phyloP scores from a whole-genome alignment of 1,284 basidiomycete species.

The Gymnopus androsaceus region DNA sequence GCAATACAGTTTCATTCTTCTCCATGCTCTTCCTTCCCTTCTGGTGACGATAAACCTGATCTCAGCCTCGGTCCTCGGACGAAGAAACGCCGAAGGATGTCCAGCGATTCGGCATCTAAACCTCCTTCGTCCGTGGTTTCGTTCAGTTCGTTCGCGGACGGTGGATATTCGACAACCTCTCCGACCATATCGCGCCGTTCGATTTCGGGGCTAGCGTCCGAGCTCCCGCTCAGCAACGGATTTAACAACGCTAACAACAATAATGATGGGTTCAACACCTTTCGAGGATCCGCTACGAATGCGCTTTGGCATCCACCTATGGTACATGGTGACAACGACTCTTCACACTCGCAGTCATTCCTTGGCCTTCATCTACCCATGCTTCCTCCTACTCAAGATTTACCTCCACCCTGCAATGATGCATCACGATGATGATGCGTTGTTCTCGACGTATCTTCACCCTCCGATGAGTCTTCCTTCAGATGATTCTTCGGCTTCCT shows the following conservation, averaged over 20 bases:
- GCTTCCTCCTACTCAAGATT: constrained; percentile 40
- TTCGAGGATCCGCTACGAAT: constrained; percentile 28
- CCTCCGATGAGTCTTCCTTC: constrained; percentile 31
- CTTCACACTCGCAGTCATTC: neutral
- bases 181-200: constrained; percentile 51
- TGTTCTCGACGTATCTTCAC: constrained; percentile 42
- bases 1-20: constrained; percentile 44
- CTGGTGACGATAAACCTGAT: constrained; percentile 36
- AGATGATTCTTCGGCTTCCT: constrained; percentile 20
- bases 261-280: neutral
- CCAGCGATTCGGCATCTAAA: constrained; percentile 67
- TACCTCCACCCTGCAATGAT: constrained; percentile 50
- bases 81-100: constrained; percentile 70
- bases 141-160: constrained; percentile 46
- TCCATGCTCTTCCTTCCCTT: constrained; percentile 50
- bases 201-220: constrained; percentile 46
- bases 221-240: neutral
- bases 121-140: constrained; percentile 63
- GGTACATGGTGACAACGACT: constrained; percentile 44
- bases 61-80: constrained; percentile 42
- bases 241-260: neutral
- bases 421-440: constrained; percentile 30
- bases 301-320: constrained; percentile 76
- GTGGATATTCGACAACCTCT: constrained; percentile 45
- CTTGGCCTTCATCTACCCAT: constrained; percentile 67